Base-by-base conservation (phyloP, 805 yeast species). In the Candida namnaoensis region DNA sequence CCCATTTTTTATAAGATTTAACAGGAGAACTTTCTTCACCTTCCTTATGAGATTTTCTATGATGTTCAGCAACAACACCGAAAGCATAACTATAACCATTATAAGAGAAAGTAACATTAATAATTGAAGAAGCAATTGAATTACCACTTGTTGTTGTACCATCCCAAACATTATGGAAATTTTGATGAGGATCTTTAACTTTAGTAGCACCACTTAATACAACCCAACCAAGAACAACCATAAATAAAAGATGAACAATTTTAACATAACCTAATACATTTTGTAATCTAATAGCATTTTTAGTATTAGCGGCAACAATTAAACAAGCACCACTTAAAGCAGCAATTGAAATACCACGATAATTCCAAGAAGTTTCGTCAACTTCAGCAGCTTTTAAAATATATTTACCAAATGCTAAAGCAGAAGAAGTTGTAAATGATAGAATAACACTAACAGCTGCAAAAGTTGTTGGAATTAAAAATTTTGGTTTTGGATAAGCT, bases 281-380 rank as follows among this genome's bases (percentile, higher is more conserved):
- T 37, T 61, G 52, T 10, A 65, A 37, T 42, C 54, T 55, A 35
- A 66, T 44, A 8, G 66, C 50, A 38, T 55, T 46, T 44, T 54
- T 62, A 7, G 65, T 54, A 40, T 55, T 58, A 13, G 49, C 12
- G 2, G 58, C 49, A 7, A 60, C 44, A 5, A 61, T 41, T 6
- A 51, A 37, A 35, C 54, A 47, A 7, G 56, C 51, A 56, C 81
- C 78, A 0, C 59, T 47, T 38, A 66, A 55, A 4, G 56, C 58
- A 25, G 56, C 65, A 23, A 61, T 54, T 24, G 64, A 67, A 36
- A 65, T 45, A 25, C 78, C 86, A 49, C 69, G 56, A 40, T 57
- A 60, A 36, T 53, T 53, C 71, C 70, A 66, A 45, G 78, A 71
- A n/a, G 82, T 77, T 6, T 53, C 45, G 12, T 51, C 49, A 36